Conservation (phyloP, 148 eudicot species). For the Rhododendron henanense region DNA sequence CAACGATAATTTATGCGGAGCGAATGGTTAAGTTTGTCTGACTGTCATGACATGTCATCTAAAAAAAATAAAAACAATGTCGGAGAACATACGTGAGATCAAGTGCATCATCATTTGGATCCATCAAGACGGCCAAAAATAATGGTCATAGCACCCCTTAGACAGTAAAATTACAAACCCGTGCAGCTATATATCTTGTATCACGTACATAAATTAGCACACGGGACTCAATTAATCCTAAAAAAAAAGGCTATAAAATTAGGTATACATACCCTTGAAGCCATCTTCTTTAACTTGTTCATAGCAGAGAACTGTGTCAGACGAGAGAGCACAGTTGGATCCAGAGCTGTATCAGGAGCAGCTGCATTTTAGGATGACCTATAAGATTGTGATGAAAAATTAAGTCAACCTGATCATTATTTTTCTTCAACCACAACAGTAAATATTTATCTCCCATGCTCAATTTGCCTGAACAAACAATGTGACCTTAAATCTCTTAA, state of each 20-base stretch:
- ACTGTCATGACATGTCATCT: neutral
- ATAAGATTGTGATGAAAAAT: constrained; percentile 7
- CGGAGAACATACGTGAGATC: neutral
- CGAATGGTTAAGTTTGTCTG: neutral
- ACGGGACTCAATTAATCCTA: neutral
- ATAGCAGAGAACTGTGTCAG: constrained; percentile 91
- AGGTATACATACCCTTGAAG: constrained; percentile 67
- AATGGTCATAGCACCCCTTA: neutral
- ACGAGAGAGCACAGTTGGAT: constrained; percentile 94
- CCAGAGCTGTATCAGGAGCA: constrained; percentile 91
- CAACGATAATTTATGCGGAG: neutral
- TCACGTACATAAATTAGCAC: neutral
- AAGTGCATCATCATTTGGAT: neutral
- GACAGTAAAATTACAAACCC: neutral
- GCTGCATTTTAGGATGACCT: constrained; percentile 99
- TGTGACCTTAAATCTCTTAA: neutral
- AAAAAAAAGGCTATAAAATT: neutral
- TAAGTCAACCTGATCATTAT: neutral
- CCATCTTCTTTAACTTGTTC: constrained; percentile 98
- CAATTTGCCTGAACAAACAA: neutral
- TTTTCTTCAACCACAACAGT: neutral
- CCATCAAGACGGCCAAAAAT: neutral
- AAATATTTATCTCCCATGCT: neutral
- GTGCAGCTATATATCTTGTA: neutral
- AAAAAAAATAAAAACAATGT: neutral